Evolutionary conservation across 164 flowering plant species (phyloP), one percentile per base, ranked within the genome.

Genomic region (Stephania cephalantha): DNA sequence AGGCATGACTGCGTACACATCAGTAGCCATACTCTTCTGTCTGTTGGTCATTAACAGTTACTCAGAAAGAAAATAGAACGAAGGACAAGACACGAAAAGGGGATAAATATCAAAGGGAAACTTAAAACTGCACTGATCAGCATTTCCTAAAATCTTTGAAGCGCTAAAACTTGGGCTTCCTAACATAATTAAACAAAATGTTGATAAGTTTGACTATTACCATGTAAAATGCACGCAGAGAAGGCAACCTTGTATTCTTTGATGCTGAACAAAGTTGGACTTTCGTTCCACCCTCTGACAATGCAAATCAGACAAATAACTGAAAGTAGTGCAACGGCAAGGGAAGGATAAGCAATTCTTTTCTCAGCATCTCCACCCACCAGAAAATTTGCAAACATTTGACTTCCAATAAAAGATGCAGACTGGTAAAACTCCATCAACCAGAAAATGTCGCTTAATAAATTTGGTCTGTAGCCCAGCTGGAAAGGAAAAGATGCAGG

Each of bases 21-120:
- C 82, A 95, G 80, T 10, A 93, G 81, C 93, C 88, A 89, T 78
- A 95, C 79, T 80, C 93, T 90, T 87, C 85, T 89, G 90, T 93
- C 99, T 89, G 90, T 61, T 48, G 71, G 68, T 50, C 46, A 75
- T 29, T 35, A 73, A 44, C 20, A 58, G 18, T 18, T 45, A 5
- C 69, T 58, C 17, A 18, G 35, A 30, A 69, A 70, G 48, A 55
- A 48, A 73, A 65, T 13, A 58, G 64, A n/a, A 58, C 7, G 5
- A 4, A 58, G 15, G 15, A 58, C 6, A 17, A 58, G 20, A 58
- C 17, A 58, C 17, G 64, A 58, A 15, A 15, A 58, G 1, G 20
- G 64, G 6, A 15, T 3, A 15, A n/a, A 15, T 15, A 58, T 3
- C 64, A 58, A 58, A 17, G 70, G 45, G n/a, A 68, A 31, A 35